A percentile compares a stretch with the other conserved stretches of the same genome.
Evolutionary conservation across 148 eudicot species (phyloP).

Genomic region (Tetragonia tetragonoides): DNA sequence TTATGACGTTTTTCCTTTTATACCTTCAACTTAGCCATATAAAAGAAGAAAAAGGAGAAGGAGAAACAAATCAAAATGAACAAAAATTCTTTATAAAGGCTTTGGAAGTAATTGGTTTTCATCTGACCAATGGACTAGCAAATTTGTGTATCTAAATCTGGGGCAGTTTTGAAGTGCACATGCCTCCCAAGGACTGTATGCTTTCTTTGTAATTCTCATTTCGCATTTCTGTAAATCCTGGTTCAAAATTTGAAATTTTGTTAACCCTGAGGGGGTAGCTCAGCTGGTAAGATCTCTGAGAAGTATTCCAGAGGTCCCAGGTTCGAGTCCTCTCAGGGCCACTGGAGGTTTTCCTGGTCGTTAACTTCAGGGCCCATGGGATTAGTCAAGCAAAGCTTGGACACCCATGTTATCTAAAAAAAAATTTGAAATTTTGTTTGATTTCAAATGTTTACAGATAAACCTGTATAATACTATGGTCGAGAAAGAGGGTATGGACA

Average conservation of each 20-base stretch:
- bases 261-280: too few species aligned
- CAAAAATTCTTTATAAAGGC: background rate
- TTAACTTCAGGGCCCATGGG: too few species aligned
- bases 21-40: too few species aligned
- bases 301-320: too few species aligned
- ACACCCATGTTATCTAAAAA: too few species aligned
- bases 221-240: background rate
- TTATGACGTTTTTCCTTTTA: background rate
- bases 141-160: background rate
- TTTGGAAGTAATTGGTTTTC: background rate
- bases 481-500: constrained; percentile 66
- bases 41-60: background rate
- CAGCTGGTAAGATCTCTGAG: too few species aligned
- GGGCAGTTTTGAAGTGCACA: background rate
- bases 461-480: constrained; percentile 74
- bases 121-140: background rate
- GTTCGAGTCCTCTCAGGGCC: too few species aligned
- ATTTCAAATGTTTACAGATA: constrained; percentile 41
- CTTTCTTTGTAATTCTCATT: background rate
- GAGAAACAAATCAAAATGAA: background rate
- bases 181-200: background rate
- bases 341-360: too few species aligned
- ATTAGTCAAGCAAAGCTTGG: too few species aligned
- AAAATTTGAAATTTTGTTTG: background rate
- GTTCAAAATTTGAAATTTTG: background rate